Evolutionary conservation across 768 basidiomycete genomes (phyloP).

Genomic region (Nidularia sp.): DNA sequence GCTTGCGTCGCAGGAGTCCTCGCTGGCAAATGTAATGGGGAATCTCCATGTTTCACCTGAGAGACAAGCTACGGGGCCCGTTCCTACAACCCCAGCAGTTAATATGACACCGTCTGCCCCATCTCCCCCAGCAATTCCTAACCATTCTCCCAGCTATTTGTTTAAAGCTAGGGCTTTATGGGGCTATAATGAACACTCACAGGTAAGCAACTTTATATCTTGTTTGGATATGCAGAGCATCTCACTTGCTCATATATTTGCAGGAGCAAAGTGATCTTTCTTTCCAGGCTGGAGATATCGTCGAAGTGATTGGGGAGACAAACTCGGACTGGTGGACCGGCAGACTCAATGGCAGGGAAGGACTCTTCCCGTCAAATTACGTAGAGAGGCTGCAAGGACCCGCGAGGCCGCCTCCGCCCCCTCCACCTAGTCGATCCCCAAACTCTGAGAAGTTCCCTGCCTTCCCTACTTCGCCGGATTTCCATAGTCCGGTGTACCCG

Average conservation of each 20-base stretch:
- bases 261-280: constrained; percentile 73
- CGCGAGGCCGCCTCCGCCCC: constrained; percentile 5
- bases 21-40: neutral
- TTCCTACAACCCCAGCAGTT: neutral
- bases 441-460: neutral
- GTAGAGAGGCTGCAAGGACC: constrained; percentile 49
- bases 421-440: constrained; percentile 7
- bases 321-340: constrained; percentile 89
- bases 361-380: constrained; percentile 73
- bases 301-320: constrained; percentile 70
- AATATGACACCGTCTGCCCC: neutral
- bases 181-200: constrained; percentile 59
- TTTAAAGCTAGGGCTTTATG: constrained; percentile 53
- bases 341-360: constrained; percentile 52
- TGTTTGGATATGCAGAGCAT: neutral
- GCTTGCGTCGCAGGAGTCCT: constrained; percentile 1
- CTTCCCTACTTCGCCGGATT: neutral
- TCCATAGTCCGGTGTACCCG: neutral
- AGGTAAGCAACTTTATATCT: constrained; percentile 25
- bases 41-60: neutral
- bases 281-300: constrained; percentile 68
- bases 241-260: neutral
- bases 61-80: neutral
- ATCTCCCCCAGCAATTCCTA: constrained; percentile 6
- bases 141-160: constrained; percentile 13